Percentiles rank a stretch among this genome's conserved stretches.
Conservation (phyloP, 176 grass and related monocot species). For the Poa pratensis region DNA sequence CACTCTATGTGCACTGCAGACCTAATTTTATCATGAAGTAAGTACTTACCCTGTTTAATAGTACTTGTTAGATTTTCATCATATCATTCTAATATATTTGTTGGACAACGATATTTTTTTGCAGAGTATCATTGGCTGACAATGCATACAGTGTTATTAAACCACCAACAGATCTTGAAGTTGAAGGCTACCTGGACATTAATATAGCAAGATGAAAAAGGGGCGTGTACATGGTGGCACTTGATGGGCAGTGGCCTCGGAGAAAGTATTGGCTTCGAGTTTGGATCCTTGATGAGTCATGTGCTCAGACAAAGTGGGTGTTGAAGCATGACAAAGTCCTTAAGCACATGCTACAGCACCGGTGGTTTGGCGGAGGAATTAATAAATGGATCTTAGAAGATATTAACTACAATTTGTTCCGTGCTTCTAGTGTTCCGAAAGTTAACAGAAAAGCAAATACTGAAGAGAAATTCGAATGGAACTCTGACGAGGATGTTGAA, state of each 20-base stretch:
- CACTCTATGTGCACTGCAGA: neutral
- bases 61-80: too few species aligned
- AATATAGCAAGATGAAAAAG: neutral
- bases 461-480: neutral
- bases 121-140: neutral
- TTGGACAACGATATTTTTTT: too few species aligned
- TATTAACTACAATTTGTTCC: neutral
- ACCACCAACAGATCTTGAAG: neutral
- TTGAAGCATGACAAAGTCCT: neutral
- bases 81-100: too few species aligned
- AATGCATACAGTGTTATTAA: neutral
- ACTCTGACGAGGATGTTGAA: conserved; percentile 3
- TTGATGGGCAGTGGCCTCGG: neutral
- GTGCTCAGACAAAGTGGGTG: neutral
- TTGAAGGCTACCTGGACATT: too few species aligned
- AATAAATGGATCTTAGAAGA: neutral
- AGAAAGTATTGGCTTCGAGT: neutral
- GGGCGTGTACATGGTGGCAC: neutral
- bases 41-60: neutral
- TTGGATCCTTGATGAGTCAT: neutral
- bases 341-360: neutral
- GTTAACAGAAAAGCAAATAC: neutral
- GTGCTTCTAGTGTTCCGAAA: neutral
- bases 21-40: neutral
- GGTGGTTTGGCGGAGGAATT: neutral